A percentile compares a stretch with the other conserved stretches of the same genome.
phyloP scores from a whole-genome alignment of 2,329 filamentous ascomycete genomes.

The Cryphonectria parasitica region DNA sequence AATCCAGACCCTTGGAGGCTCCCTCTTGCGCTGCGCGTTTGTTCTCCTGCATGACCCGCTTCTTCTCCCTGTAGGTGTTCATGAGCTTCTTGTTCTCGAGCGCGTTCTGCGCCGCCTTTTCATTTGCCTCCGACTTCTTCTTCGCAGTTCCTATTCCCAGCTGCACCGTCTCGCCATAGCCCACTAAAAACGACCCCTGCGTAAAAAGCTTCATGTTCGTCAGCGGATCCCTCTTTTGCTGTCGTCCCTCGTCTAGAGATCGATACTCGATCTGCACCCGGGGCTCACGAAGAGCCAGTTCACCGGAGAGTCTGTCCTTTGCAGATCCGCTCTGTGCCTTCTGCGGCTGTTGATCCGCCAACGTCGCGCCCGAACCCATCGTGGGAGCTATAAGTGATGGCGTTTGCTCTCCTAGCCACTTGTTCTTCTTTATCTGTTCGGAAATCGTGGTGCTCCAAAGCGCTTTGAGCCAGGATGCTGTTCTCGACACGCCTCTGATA shows the following conservation, averaged over 20 bases:
- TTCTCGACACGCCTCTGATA: constrained; percentile 61
- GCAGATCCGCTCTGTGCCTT: constrained; percentile 32
- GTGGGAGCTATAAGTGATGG: constrained; percentile 22
- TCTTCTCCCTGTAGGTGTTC: constrained; percentile 52
- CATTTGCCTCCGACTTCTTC: constrained; percentile 71
- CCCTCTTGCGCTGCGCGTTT: constrained; percentile 20
- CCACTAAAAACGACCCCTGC: constrained; percentile 67
- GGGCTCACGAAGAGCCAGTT: constrained; percentile 19
- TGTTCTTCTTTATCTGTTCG: constrained; percentile 51
- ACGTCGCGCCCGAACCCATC: constrained; percentile 12
- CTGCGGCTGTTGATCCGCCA: constrained; percentile 22
- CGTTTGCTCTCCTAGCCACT: constrained; percentile 25
- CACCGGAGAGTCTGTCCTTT: constrained; percentile 54
- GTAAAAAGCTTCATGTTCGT: constrained; percentile 61
- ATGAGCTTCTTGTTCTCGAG: constrained; percentile 69
- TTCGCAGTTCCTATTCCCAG: constrained; percentile 67
- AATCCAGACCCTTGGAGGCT: constrained; percentile 23
- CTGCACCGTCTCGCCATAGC: constrained; percentile 67
- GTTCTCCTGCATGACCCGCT: constrained; percentile 34
- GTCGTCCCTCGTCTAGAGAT: constrained; percentile 42
- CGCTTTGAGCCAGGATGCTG: constrained; percentile 71
- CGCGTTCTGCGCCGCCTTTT: constrained; percentile 66
- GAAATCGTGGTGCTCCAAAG: constrained; percentile 73
- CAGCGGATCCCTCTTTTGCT: constrained; percentile 55
- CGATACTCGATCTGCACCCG: constrained; percentile 27